These are phyloP conservation scores for Pseudogymnoascus sp. DNA, from an alignment of 2,329 filamentous ascomycete genomes.

Conservation along the genomic window DNA sequence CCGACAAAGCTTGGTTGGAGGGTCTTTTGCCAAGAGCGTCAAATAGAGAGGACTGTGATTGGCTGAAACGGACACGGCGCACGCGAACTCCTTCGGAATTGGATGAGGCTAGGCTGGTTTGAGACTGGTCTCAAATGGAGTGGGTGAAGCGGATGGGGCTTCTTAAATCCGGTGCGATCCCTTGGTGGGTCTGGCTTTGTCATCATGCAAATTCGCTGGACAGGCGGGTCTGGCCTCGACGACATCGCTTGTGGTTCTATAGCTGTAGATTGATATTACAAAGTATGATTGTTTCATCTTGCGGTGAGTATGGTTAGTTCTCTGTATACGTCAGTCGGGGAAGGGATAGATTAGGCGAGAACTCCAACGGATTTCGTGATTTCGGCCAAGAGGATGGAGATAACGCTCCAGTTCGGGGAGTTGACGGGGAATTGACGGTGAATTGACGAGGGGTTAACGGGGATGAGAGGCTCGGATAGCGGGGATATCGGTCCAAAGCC, in stretches of 20 bases:
- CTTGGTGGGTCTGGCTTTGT: background rate
- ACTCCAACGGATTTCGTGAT: background rate
- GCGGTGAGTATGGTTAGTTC: background rate
- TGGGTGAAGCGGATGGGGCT: background rate
- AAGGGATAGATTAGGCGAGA: background rate
- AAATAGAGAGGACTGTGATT: background rate
- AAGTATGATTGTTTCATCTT: background rate
- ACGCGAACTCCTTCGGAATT: background rate
- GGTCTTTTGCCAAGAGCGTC: background rate
- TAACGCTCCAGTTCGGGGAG: background rate
- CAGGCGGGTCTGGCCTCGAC: background rate
- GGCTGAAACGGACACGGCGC: background rate
- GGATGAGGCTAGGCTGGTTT: background rate
- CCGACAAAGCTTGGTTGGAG: constrained; percentile 4
- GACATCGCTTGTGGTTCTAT: background rate
- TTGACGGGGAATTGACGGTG: background rate
- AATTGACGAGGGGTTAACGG: background rate
- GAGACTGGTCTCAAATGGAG: background rate
- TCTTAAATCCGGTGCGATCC: background rate
- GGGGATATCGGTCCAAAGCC: background rate
- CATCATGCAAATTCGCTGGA: background rate
- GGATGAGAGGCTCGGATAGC: background rate
- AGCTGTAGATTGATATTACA: background rate
- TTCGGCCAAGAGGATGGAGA: background rate
- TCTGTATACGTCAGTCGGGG: background rate